Base-by-base conservation (phyloP, 306 rosid species). In the Senna siamea region DNA sequence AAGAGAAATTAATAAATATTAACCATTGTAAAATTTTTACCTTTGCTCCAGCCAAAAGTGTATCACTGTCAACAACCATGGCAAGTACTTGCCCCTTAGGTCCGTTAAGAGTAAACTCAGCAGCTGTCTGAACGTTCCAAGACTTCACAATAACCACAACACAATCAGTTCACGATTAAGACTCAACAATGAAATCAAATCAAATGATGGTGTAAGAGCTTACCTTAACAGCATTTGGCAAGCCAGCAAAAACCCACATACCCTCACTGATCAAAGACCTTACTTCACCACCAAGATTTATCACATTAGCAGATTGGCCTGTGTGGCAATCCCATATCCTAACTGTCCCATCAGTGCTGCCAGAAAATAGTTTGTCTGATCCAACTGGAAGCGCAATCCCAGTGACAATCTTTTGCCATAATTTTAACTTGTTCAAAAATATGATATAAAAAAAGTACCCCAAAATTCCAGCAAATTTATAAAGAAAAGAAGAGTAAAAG, bases 321-420 rank as follows among this genome's bases (percentile, higher is more conserved):
- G 79, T 81, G 41, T 66, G 28, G 60, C 86, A 89, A 43, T 89
- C 84, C 92, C 92, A 89, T 54, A 75, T 64, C 7, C 85, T 52
- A 48, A 73, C 35, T 6, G 82, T 76, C 26, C 87, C 86, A 10
- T 89, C 81, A 6, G n/a, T 83, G 65, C 80, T 75, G 6, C 89
- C 70, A 2, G 89, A 79, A 63, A 77, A 85, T 8, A 89, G 80
- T 71, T 83, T 81, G 76, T 78, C 51, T 1, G 61, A 71, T 72
- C 80, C 78, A 40, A 6, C 41, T 4, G 83, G 89, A 54, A 75
- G 82, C 2, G 80, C 75, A 43, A 85, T 87, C 6, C 87, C 85
- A 20, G 78, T 83, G 63, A 89, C 28, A 19, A 52, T 72, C 85
- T 84, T 74, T 22, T 38, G 9, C 38, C 43, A 72, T 17, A 64